Conservation (phyloP, 164 flowering plant genomes). For the Vitis rupestris region DNA sequence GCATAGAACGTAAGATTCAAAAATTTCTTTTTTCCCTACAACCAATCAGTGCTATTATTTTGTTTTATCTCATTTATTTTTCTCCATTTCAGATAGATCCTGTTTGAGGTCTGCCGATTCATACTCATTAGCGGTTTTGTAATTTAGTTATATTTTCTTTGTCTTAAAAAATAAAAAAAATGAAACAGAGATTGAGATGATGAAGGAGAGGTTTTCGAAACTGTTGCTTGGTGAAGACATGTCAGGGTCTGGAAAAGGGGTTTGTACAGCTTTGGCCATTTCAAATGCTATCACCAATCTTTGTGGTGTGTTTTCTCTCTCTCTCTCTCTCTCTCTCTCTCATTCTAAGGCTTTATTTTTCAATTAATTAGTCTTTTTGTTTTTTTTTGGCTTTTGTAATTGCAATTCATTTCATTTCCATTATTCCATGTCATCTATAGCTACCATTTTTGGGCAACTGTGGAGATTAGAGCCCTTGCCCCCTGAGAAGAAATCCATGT, state of each 20-base stretch:
- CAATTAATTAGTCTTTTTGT: neutral
- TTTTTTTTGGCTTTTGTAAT: neutral
- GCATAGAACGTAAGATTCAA: too few species aligned
- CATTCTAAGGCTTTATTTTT: neutral
- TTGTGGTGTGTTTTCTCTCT: slow-evolving; percentile 51
- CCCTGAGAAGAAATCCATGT: slow-evolving; percentile 77
- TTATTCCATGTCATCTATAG: slow-evolving; percentile 33
- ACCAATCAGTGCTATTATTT: neutral
- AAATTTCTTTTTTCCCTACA: neutral
- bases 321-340: neutral
- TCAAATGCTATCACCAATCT: slow-evolving; percentile 93
- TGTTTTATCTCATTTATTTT: too few species aligned
- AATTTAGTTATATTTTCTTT: neutral
- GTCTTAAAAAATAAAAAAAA: neutral
- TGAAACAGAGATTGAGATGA: slow-evolving; percentile 66
- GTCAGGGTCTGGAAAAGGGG: slow-evolving; percentile 97
- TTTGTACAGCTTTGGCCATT: slow-evolving; percentile 76
- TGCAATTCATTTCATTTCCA: neutral
- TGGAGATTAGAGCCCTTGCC: slow-evolving; percentile 94
- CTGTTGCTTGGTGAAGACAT: slow-evolving; percentile 96
- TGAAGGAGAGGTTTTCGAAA: slow-evolving; percentile 93
- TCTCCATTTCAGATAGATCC: neutral
- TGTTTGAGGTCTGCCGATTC: neutral
- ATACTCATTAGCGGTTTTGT: neutral
- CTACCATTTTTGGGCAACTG: slow-evolving; percentile 85